Evolutionary conservation across 345 rosid genomes (phyloP).

Genomic region (Salix exigua): DNA sequence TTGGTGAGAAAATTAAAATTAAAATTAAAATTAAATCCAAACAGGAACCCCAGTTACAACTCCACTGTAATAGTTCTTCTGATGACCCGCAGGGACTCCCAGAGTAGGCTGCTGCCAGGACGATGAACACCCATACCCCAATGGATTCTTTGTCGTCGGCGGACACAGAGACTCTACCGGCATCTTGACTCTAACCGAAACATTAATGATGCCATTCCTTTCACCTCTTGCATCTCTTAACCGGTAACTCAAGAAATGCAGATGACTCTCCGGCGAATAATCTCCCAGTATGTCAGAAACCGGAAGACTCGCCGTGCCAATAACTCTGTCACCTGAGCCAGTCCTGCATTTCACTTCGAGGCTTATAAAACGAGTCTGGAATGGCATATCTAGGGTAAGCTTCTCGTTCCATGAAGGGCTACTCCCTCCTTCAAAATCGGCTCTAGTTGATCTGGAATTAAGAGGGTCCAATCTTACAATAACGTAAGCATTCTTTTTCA

Average conservation of each 20-base stretch:
- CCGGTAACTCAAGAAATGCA: slow-evolving; percentile 70
- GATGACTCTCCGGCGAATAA: slow-evolving; percentile 40
- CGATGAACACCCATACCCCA: background rate
- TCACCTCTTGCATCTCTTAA: slow-evolving; percentile 42
- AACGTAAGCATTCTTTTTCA: slow-evolving; percentile 40
- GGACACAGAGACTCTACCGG: background rate
- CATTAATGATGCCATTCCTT: slow-evolving; percentile 54
- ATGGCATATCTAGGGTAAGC: slow-evolving; percentile 40
- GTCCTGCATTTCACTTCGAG: slow-evolving; percentile 41
- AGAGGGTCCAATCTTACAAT: slow-evolving; percentile 25
- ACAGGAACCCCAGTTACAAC: slow-evolving; percentile 9
- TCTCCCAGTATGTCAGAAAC: slow-evolving; percentile 56
- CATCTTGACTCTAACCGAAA: slow-evolving; percentile 45
- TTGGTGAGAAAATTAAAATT: no score
- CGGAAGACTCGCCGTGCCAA: slow-evolving; percentile 49
- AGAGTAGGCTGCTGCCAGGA: background rate
- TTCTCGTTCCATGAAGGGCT: slow-evolving; percentile 58
- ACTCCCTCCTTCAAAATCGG: slow-evolving; percentile 38
- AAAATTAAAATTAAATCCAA: background rate
- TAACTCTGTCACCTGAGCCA: slow-evolving; percentile 24
- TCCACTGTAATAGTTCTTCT: background rate
- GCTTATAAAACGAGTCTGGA: slow-evolving; percentile 27
- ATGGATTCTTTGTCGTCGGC: background rate
- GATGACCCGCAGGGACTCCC: background rate
- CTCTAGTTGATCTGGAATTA: slow-evolving; percentile 6